Evolutionary conservation across 495 filamentous ascomycete species (phyloP).

Genomic region (Neurospora pannonica): DNA sequence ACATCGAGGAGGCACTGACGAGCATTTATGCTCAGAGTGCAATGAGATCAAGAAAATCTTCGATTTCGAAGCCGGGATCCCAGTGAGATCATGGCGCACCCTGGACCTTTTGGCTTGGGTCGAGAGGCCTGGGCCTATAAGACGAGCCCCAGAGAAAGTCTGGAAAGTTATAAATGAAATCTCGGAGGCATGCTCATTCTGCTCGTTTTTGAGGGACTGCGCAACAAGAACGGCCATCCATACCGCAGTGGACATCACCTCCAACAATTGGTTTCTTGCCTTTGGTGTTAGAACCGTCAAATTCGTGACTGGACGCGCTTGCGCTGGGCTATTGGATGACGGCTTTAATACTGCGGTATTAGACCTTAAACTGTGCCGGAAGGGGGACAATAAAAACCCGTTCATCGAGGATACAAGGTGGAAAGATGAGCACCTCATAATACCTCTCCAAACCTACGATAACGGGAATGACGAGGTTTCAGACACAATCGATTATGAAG

Average conservation of each 20-base stretch:
- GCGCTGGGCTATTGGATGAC: no score
- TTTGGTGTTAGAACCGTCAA: neutral
- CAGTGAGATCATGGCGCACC: neutral
- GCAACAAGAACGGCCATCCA: neutral
- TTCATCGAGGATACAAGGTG: no score
- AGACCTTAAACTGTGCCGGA: neutral
- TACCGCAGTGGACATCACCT: neutral
- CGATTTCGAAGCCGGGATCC: neutral
- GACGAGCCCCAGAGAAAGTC: no score
- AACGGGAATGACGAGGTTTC: fast-evolving
- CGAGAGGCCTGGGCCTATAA: no score
- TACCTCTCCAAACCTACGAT: neutral
- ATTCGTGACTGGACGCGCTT: no score
- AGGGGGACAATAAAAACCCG: neutral
- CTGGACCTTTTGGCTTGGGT: neutral
- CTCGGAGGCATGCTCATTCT: neutral
- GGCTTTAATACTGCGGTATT: no score
- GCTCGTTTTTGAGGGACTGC: neutral
- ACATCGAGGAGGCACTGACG: neutral
- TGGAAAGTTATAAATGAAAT: neutral
- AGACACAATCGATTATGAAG: neutral
- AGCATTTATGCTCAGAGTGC: neutral
- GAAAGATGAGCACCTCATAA: no score
- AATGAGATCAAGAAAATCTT: neutral
- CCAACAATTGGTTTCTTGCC: neutral